Evolutionary conservation across 2,329 filamentous ascomycete genomes (phyloP).

Genomic region (Ampelomyces quisqualis): DNA sequence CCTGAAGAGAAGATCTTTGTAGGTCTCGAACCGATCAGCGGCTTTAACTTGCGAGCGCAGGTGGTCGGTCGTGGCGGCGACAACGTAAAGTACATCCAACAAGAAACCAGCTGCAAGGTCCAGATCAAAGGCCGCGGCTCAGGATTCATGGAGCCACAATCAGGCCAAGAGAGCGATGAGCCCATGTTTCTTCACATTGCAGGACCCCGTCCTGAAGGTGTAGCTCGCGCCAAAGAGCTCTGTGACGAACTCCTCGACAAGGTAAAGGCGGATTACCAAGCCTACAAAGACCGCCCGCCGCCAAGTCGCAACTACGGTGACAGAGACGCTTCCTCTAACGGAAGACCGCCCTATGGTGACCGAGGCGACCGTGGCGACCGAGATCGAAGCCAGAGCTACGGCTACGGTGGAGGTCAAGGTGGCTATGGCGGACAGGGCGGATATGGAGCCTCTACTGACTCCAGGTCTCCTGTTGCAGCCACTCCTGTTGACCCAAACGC

Average conservation of each 20-base stretch:
- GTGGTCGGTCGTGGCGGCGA: slow-evolving; percentile 92
- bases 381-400: slow-evolving; percentile 45
- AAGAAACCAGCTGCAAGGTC: slow-evolving; percentile 90
- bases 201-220: slow-evolving; percentile 82
- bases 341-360: slow-evolving; percentile 45
- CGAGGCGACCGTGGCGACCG: slow-evolving; percentile 46
- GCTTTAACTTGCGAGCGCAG: slow-evolving; percentile 94
- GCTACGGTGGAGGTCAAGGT: slow-evolving; percentile 44
- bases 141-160: slow-evolving; percentile 86
- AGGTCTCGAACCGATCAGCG: slow-evolving; percentile 82
- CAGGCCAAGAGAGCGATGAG: slow-evolving; percentile 89
- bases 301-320: slow-evolving; percentile 50
- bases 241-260: slow-evolving; percentile 85
- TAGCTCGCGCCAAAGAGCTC: slow-evolving; percentile 81
- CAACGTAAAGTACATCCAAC: slow-evolving; percentile 97
- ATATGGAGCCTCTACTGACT: slow-evolving; percentile 17
- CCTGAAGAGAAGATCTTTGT: slow-evolving; percentile 94
- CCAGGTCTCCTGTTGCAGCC: slow-evolving; percentile 41
- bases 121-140: slow-evolving; percentile 98
- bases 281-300: slow-evolving; percentile 73
- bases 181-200: slow-evolving; percentile 96
- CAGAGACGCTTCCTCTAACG: slow-evolving; percentile 41
- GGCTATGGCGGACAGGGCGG: slow-evolving; percentile 35
- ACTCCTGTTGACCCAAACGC: slow-evolving; percentile 45
- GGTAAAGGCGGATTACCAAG: slow-evolving; percentile 83